phyloP scores from a whole-genome alignment of 2,329 filamentous ascomycete genomes.

The Aspergillus costaricaensis region DNA sequence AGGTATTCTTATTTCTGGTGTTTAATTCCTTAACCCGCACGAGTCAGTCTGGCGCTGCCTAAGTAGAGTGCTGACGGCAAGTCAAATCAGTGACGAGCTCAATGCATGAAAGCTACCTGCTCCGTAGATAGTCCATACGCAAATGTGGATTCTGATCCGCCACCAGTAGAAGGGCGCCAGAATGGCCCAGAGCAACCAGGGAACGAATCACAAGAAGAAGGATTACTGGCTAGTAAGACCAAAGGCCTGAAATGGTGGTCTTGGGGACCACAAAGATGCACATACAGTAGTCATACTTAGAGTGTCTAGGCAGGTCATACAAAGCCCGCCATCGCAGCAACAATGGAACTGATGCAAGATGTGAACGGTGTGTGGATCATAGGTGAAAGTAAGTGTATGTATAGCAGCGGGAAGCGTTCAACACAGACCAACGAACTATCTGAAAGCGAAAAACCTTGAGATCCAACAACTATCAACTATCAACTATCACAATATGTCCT shows the following conservation, averaged over 20 bases:
- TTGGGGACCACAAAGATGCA: not conserved
- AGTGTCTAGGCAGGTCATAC: not conserved
- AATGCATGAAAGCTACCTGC: not conserved
- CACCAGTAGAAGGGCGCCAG: not conserved
- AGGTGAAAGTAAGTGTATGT: constrained; percentile 12
- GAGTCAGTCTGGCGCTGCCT: not conserved
- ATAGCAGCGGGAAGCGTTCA: constrained; percentile 19
- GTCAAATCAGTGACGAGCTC: not conserved
- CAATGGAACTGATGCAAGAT: constrained; percentile 21
- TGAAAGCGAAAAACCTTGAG: not conserved
- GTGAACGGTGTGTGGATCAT: constrained; percentile 25
- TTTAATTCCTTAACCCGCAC: constrained; percentile 1
- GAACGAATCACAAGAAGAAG: not conserved
- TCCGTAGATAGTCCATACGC: not conserved
- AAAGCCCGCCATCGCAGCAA: not conserved
- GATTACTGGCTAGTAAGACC: not conserved
- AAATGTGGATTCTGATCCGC: not conserved
- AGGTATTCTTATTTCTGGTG: constrained; percentile 8
- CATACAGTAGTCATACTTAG: not conserved
- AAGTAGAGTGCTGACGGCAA: constrained; percentile 11
- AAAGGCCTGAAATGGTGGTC: not conserved
- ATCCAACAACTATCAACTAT: not conserved
- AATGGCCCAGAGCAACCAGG: not conserved
- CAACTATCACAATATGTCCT: not conserved
- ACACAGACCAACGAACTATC: constrained; percentile 16